Base-by-base conservation (phyloP, 1,284 basidiomycete genomes). In the Melampsora occidentalis region DNA sequence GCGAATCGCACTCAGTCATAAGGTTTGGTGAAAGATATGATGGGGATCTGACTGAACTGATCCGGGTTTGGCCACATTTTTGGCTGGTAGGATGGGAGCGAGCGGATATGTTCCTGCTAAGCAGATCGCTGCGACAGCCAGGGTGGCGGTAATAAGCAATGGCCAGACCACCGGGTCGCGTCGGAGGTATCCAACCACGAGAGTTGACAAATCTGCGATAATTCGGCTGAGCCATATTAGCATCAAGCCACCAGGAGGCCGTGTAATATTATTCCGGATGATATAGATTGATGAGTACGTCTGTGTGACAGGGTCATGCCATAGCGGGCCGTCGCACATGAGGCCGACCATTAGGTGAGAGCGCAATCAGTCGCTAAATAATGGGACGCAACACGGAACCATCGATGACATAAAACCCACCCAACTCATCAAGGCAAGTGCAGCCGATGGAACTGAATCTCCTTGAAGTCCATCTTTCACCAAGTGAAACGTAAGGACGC, bases 81-180 rank as follows among this genome's bases (percentile, higher is more conserved):
- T 25, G 48, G 57, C 42, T 6, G 75, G 75, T 10, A 76, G 33
- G 16, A 64, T n/a, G 48, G 67, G 65, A 12, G 39, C 18, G 31
- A 76, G 68, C 1, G 75, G 75, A 31, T 76, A 76, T 14, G 75
- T 48, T 18, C 75, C 75, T n/a, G 48, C 59, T 18, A 76, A 6
- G 25, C 68, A 76, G 25, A 76, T 48, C 51, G 68, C 20, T 2
- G 22, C 49, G 5, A 76, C 1, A 42, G 66, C 66, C 16, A 73
- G 35, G 35, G 9, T 35, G 9, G 35, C 35, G 35, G 35, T 35
- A 35, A 35, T 9, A 35, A 35, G 35, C 35, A 35, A 35, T 35
- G 51, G 51, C 51, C 51, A 53, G 51, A 16, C 51, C 51, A 53
- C 6, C 9, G 51, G 14, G 9, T 6, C 22, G 22, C 22, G 9